Evolutionary conservation across 495 filamentous ascomycete genomes (phyloP).

Genomic region (Rhizodiscina lignyota): DNA sequence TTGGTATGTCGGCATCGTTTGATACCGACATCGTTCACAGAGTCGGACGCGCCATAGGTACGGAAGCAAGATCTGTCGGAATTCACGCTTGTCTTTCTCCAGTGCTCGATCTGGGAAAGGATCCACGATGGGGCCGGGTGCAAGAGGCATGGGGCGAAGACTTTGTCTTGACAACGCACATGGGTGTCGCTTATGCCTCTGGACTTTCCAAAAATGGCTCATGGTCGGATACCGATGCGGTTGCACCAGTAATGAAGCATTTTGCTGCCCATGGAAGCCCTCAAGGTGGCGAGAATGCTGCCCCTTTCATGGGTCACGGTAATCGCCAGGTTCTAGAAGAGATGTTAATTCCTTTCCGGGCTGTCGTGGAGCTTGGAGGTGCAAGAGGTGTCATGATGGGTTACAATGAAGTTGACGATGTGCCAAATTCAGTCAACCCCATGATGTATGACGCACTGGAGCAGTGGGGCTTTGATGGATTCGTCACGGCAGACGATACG

Average conservation of each 20-base stretch:
- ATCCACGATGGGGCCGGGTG: conserved; percentile 26
- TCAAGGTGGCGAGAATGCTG: conserved; percentile 52
- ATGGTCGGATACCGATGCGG: conserved; percentile 42
- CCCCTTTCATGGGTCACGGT: conserved; percentile 51
- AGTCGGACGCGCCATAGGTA: conserved; percentile 22
- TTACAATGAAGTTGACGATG: no score
- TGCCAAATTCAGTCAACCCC: no score
- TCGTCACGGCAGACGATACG: no score
- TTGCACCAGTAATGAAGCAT: conserved; percentile 55
- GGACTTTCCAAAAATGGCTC: no score
- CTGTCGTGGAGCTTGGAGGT: no score
- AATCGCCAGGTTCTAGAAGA: conserved; percentile 45
- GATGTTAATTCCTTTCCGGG: conserved; percentile 54
- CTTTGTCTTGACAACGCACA: conserved; percentile 23
- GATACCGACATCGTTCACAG: conserved; percentile 23
- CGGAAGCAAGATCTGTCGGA: conserved; percentile 24
- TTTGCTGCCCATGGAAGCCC: conserved; percentile 45
- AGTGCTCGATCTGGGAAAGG: conserved; percentile 26
- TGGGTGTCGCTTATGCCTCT: conserved; percentile 24
- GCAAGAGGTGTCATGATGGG: no score
- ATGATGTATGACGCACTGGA: no score
- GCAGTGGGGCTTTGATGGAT: no score
- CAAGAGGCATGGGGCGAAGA: conserved; percentile 29
- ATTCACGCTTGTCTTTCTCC: conserved; percentile 26
- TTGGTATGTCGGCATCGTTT: no score